phyloP scores from a whole-genome alignment of 225 moss, liverwort and hornwort species.

The Polytrichum formosum region DNA sequence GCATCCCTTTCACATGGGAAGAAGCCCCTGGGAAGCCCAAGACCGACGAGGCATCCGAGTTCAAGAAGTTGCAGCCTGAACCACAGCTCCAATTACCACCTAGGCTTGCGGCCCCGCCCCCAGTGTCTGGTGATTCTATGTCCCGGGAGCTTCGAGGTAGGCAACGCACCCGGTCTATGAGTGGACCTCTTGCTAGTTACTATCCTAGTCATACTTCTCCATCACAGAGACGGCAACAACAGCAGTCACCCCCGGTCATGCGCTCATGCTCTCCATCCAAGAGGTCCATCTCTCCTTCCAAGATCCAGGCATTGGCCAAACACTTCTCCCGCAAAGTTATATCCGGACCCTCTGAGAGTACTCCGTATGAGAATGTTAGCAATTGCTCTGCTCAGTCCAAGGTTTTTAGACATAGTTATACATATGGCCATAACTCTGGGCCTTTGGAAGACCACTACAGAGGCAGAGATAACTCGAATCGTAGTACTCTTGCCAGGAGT shows the following conservation, averaged over 20 bases:
- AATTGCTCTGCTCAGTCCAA: constrained; percentile 6
- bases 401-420: constrained; percentile 18
- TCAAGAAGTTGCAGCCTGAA: constrained; percentile 21
- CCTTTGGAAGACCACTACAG: constrained; percentile 20
- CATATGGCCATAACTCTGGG: constrained; percentile 20
- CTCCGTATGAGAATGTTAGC: constrained; percentile 11
- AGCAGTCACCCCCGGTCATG: constrained; percentile 24
- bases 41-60: constrained; percentile 20
- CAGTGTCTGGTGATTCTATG: constrained; percentile 13
- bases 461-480: constrained; percentile 16
- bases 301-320: constrained; percentile 46
- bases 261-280: constrained; percentile 53
- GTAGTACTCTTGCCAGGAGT: constrained; percentile 24
- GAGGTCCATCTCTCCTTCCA: constrained; percentile 46
- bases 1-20: constrained; percentile 48
- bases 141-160: constrained; percentile 31
- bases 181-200: constrained; percentile 40
- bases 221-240: constrained; percentile 26
- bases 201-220: constrained; percentile 26
- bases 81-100: constrained; percentile 42
- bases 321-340: constrained; percentile 34
- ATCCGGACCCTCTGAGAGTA: constrained; percentile 2
- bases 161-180: constrained; percentile 43
- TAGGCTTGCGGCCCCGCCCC: constrained; percentile 31
- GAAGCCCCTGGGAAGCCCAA: constrained; percentile 49